A percentile compares a stretch with the other conserved stretches of the same genome.
Conservation (phyloP, 768 basidiomycete species). For the Boletus insuetus region DNA sequence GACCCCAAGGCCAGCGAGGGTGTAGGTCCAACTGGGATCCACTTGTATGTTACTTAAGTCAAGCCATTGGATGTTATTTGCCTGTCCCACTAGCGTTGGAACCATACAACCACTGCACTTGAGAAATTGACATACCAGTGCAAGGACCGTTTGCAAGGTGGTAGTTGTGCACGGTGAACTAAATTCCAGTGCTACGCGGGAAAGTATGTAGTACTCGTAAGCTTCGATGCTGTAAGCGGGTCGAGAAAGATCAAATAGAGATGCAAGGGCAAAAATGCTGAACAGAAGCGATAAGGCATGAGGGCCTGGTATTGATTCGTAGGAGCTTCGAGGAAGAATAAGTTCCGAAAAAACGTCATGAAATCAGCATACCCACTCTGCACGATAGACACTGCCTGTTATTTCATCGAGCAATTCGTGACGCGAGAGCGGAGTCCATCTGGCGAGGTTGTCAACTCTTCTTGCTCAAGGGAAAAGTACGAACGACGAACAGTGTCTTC, state of each 20-base stretch:
- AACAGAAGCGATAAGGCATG: constrained; percentile 63
- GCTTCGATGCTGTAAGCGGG: constrained; percentile 52
- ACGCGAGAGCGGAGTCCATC: constrained; percentile 53
- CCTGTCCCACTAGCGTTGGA: constrained; percentile 22
- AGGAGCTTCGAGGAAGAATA: constrained; percentile 31
- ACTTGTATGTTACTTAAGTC: constrained; percentile 53
- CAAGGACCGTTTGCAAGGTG: constrained; percentile 54
- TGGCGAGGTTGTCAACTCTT: constrained; percentile 21
- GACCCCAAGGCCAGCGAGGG: constrained; percentile 56
- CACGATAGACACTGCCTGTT: constrained; percentile 51
- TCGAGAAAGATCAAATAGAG: constrained; percentile 53
- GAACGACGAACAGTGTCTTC: constrained; percentile 48
- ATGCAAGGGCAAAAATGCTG: constrained; percentile 61
- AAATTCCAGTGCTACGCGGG: constrained; percentile 51
- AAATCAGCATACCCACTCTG: constrained; percentile 37
- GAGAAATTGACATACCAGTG: constrained; percentile 43
- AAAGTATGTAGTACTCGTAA: constrained; percentile 59
- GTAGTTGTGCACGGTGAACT: constrained; percentile 45
- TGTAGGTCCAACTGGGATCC: constrained; percentile 50
- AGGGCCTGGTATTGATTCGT: constrained; percentile 38
- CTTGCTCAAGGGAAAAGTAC: not conserved
- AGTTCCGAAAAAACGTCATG: not conserved
- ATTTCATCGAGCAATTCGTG: constrained; percentile 57
- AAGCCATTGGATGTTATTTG: constrained; percentile 46
- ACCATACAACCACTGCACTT: constrained; percentile 1